Evolutionary conservation across 306 rosid species (phyloP).

Genomic region (Dryas octopetala): DNA sequence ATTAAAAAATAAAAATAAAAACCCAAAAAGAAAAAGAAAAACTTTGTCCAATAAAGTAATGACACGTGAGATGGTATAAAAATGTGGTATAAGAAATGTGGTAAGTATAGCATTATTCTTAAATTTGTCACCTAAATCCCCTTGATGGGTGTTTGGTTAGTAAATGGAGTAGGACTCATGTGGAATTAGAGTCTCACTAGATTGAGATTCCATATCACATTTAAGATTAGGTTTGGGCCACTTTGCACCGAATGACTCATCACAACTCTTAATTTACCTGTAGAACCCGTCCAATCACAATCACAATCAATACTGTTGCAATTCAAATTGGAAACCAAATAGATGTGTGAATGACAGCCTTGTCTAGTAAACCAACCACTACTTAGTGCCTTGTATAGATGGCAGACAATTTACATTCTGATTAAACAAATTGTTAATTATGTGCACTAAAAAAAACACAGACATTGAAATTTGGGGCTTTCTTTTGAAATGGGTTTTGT

Average conservation of each 20-base stretch:
- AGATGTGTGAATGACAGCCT: background rate
- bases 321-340: background rate
- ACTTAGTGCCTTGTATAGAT: background rate
- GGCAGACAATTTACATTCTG: background rate
- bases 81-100: no score
- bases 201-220: background rate
- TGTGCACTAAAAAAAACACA: slow-evolving; percentile 1
- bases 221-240: background rate
- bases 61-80: no score
- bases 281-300: background rate
- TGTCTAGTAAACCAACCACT: background rate
- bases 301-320: background rate
- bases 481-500: background rate
- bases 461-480: background rate
- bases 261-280: background rate
- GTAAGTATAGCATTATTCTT: no score
- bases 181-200: background rate
- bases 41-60: no score
- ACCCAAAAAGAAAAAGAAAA: no score
- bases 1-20: no score
- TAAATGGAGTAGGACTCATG: background rate
- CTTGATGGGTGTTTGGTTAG: no score
- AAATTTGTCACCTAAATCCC: no score
- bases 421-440: slow-evolving; percentile 2
- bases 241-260: background rate